Conservation (phyloP, 2,329 filamentous ascomycete species). For the Pleoardoris graminearum region DNA sequence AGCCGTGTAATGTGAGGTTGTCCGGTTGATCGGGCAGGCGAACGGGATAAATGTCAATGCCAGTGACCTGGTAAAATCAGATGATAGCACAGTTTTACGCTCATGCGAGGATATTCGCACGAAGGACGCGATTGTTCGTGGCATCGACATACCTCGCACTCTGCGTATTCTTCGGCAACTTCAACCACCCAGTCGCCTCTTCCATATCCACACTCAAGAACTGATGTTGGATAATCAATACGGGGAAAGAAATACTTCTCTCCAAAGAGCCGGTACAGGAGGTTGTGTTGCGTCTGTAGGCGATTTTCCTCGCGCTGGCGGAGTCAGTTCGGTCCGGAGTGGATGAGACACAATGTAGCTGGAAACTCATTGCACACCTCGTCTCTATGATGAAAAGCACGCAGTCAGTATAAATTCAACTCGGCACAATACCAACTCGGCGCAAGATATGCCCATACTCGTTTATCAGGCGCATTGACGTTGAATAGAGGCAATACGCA, state of each 20-base stretch:
- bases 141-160: slow-evolving; percentile 41
- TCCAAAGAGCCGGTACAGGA: slow-evolving; percentile 38
- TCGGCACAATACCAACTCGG: neutral
- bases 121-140: neutral
- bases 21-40: slow-evolving; percentile 42
- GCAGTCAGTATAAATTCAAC: neutral
- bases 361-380: neutral
- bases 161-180: slow-evolving; percentile 42
- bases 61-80: slow-evolving; percentile 37
- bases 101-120: neutral
- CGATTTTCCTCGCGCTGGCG: slow-evolving; percentile 41
- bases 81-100: slow-evolving; percentile 13
- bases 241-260: slow-evolving; percentile 34
- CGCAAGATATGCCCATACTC: neutral
- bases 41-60: slow-evolving; percentile 44
- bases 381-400: neutral
- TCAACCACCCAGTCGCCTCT: slow-evolving; percentile 44
- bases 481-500: neutral
- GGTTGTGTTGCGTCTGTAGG: slow-evolving; percentile 39
- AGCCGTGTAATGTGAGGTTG: slow-evolving; percentile 39
- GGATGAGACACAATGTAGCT: neutral
- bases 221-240: slow-evolving; percentile 36
- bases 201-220: slow-evolving; percentile 48
- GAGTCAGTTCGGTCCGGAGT: neutral
- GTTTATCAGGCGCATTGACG: neutral